A percentile compares a stretch with the other conserved stretches of the same genome.
phyloP scores from a whole-genome alignment of 2,329 filamentous ascomycete species.

The Microdochium bolleyi region DNA sequence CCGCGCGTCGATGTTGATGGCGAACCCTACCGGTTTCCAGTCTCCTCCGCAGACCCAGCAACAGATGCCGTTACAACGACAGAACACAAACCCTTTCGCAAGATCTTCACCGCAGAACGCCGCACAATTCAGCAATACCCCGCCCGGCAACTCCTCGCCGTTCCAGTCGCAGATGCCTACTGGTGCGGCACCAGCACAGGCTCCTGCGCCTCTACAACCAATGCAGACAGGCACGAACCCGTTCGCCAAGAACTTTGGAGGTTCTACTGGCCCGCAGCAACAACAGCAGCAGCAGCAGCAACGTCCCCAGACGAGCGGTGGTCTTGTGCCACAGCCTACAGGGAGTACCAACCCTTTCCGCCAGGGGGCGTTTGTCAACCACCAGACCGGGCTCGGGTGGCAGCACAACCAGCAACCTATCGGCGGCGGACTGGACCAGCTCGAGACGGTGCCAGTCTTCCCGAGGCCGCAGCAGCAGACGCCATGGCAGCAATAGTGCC shows the following conservation, averaged over 20 bases:
- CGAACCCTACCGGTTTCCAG: constrained; percentile 42
- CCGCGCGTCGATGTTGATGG: constrained; percentile 77
- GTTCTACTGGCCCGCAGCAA: constrained; percentile 9
- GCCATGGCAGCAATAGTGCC: constrained; percentile 46
- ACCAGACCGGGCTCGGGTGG: constrained; percentile 82
- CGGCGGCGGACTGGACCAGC: constrained; percentile 70
- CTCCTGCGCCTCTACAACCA: constrained; percentile 34
- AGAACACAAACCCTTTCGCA: constrained; percentile 84
- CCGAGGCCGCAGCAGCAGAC: constrained; percentile 65
- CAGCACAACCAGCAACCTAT: constrained; percentile 72
- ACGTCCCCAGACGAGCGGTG: constrained; percentile 35
- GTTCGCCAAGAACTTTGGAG: constrained; percentile 40
- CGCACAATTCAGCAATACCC: constrained; percentile 24
- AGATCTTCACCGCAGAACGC: constrained; percentile 45
- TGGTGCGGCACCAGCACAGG: constrained; percentile 21
- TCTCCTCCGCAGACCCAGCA: constrained; percentile 26
- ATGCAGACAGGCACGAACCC: constrained; percentile 51
- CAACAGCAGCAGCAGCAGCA: constrained; percentile 24
- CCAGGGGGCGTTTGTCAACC: constrained; percentile 83
- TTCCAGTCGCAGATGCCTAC: constrained; percentile 33
- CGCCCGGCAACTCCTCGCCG: constrained; percentile 24
- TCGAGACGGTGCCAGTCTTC: constrained; percentile 78
- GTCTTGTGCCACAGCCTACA: constrained; percentile 66
- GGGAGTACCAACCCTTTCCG: constrained; percentile 93
- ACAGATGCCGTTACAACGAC: constrained; percentile 34